Base-by-base conservation (phyloP, 495 filamentous ascomycete species). In the Astrothelium subdiscretum region DNA sequence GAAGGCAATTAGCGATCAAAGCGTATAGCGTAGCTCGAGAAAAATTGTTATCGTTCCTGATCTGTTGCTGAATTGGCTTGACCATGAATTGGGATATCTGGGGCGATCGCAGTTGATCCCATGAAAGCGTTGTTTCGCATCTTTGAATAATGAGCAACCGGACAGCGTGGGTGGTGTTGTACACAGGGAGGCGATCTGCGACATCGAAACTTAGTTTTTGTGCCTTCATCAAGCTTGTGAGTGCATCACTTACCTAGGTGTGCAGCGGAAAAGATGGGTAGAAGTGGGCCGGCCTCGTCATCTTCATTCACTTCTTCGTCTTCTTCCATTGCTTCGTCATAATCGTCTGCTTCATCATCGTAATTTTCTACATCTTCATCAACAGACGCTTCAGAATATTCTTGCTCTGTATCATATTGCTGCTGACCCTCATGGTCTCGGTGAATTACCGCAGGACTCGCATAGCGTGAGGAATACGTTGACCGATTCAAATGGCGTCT, bases 11-110 rank as follows among this genome's bases (percentile, higher is more conserved):
- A 26, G 90, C 90, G 81, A 96, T 85, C 64, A 97, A 74, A 2
- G 90, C 89, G 74, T 95, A 97, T 35, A 96, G 71, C 1, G 90
- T 94, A 12, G 87, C 92, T 43, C 87, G 84, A 15, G 87, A 90
- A 66, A 95, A 90, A 72, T 95, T 88, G 22, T 86, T 83, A 24
- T 54, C 48, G 26, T 79, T 79, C 59, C 84, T 82, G 40, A 95
- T 89, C 67, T 91, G 87, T 65, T 91, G 88, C 72, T 91, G 90
- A 38, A 88, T 85, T 2, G 92, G 92, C 76, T 96, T 97, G 67
- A 96, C 81, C 26, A 97, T 79, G 71, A 97, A 97, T 72, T 95
- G 91, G 18, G 90, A 96, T 35, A 97, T 87, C 71, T 97, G 92
- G 6, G 92, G 92, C 11, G 92, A 95, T 58, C 92, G 83, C 64